phyloP scores from a whole-genome alignment of 1,139 yeast species.

The Zygosaccharomyces sapae region DNA sequence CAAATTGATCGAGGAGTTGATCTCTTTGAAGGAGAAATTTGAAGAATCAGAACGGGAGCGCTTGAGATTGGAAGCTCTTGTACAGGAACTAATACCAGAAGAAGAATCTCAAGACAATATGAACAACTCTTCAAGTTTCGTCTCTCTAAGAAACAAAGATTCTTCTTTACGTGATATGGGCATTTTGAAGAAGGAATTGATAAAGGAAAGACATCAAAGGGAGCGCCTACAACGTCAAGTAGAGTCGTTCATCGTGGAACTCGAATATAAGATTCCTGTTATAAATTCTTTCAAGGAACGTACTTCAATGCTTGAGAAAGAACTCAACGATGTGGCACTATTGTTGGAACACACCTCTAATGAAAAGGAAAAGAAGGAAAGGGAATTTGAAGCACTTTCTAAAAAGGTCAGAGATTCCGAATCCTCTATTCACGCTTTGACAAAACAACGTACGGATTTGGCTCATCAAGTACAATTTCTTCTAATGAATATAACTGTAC shows the following conservation, averaged over 20 bases:
- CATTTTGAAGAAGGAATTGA: conserved; percentile 59
- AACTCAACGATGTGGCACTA: conserved; percentile 48
- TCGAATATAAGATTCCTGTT: conserved; percentile 77
- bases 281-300: conserved; percentile 63
- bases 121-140: conserved; percentile 7
- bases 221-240: conserved; percentile 66
- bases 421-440: conserved; percentile 42
- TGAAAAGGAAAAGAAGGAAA: conserved; percentile 31
- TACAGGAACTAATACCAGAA: conserved; percentile 52
- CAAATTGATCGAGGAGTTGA: conserved; percentile 16
- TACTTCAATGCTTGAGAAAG: conserved; percentile 45
- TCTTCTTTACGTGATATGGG: conserved; percentile 51
- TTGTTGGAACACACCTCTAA: conserved; percentile 46
- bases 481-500: conserved; percentile 62
- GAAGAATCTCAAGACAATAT: neutral
- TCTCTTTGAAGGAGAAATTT: conserved; percentile 46
- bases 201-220: conserved; percentile 68
- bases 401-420: conserved; percentile 37
- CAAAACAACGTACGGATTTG: conserved; percentile 62
- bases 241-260: conserved; percentile 65
- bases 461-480: conserved; percentile 77
- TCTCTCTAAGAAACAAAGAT: conserved; percentile 25
- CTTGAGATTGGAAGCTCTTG: conserved; percentile 43
- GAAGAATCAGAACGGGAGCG: conserved; percentile 46
- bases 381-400: conserved; percentile 34